Percentiles rank a stretch among this genome's conserved stretches.
These are phyloP conservation scores for Suillus placidus DNA, from an alignment of 768 basidiomycete species.

Conservation along the genomic window DNA sequence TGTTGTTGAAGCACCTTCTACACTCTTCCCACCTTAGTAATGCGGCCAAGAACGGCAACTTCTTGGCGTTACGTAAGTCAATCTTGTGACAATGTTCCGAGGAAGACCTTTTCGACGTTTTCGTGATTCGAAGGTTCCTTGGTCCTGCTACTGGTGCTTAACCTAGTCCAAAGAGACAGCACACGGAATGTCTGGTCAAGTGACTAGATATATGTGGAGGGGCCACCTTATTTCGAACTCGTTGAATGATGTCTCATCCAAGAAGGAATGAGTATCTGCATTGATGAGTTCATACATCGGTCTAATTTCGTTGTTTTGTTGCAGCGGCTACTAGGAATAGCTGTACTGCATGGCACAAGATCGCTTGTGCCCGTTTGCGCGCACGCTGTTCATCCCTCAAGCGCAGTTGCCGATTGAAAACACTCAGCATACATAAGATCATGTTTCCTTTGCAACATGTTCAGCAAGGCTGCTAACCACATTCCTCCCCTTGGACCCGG, in stretches of 20 bases:
- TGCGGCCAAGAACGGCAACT: not conserved
- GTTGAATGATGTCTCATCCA: not conserved
- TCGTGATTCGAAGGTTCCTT: not conserved
- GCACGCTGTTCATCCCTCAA: not conserved
- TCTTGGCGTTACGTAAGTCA: not conserved
- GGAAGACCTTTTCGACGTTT: not conserved
- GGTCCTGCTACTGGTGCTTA: not conserved
- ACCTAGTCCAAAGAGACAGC: not conserved
- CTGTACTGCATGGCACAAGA: not conserved
- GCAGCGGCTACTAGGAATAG: not conserved
- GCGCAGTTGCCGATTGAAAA: not conserved
- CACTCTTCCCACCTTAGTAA: slow-evolving; percentile 5
- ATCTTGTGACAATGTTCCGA: too few relatives aligned
- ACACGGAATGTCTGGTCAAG: not conserved
- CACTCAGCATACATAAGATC: not conserved
- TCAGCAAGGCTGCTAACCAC: not conserved
- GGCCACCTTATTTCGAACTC: not conserved
- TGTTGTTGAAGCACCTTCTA: not conserved
- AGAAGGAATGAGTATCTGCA: not conserved
- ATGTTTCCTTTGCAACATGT: not conserved
- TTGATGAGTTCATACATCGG: not conserved
- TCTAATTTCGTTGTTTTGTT: not conserved
- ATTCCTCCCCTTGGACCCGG: not conserved
- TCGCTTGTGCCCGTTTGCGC: not conserved
- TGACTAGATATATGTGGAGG: not conserved